phyloP scores from a whole-genome alignment of 768 basidiomycete genomes.

The Auricularia cornea region DNA sequence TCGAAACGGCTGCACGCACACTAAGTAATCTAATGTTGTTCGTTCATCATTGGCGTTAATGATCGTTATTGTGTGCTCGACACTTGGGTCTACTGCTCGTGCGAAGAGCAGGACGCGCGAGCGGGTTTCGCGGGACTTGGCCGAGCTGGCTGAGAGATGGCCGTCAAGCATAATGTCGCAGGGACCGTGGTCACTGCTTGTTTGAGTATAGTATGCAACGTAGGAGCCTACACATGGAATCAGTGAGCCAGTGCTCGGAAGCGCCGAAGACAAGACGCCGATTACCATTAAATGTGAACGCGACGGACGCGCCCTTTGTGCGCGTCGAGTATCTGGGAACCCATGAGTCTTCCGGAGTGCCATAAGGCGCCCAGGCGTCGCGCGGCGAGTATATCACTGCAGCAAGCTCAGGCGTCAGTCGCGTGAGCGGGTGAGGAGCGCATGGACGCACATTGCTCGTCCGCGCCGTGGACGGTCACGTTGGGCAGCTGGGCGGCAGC shows the following conservation, averaged over 20 bases:
- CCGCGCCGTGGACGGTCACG: too few relatives aligned
- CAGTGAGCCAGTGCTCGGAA: not conserved
- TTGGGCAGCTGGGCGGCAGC: too few relatives aligned
- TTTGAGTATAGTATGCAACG: not conserved
- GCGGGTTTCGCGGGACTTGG: not conserved
- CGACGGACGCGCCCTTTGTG: not conserved
- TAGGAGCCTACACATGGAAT: not conserved
- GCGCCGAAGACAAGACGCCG: not conserved
- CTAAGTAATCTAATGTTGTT: not conserved
- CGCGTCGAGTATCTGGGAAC: not conserved
- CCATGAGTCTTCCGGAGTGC: not conserved
- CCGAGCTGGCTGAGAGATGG: not conserved
- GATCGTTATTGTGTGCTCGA: not conserved
- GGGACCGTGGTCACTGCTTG: not conserved
- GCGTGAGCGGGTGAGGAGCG: too few relatives aligned
- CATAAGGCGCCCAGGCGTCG: too few relatives aligned
- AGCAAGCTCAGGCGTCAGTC: too few relatives aligned
- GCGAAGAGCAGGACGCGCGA: not conserved
- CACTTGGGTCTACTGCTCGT: not conserved
- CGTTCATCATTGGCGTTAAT: not conserved
- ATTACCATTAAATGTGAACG: not conserved
- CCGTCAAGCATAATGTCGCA: not conserved
- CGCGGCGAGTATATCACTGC: too few relatives aligned
- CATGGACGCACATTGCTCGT: too few relatives aligned
- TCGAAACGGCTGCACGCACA: too few relatives aligned